Evolutionary conservation across 306 rosid species (phyloP).

Genomic region (Medicago arabica): DNA sequence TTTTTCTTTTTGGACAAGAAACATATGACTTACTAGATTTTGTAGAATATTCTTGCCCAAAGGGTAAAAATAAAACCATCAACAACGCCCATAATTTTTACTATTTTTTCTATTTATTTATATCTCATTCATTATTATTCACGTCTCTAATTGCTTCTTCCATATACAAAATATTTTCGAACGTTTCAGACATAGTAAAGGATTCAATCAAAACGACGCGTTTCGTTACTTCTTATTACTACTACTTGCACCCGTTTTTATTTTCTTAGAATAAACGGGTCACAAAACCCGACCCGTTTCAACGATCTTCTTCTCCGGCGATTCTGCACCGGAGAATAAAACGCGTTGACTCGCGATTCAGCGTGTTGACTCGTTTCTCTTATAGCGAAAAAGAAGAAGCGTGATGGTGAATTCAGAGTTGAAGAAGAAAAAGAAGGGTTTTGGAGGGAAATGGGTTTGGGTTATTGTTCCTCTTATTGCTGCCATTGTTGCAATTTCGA

Average conservation of each 20-base stretch:
- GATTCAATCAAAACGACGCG: too few species aligned
- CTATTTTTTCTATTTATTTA: too few species aligned
- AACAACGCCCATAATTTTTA: slow-evolving; percentile 2
- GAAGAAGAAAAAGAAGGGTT: slow-evolving; percentile 50
- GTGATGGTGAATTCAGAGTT: slow-evolving; percentile 51
- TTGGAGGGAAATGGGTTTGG: slow-evolving; percentile 62
- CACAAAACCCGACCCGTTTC: neutral
- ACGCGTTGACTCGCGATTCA: neutral
- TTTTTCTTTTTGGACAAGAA: too few species aligned
- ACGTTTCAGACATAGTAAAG: too few species aligned
- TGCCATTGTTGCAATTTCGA: slow-evolving; percentile 59
- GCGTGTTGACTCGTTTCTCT: neutral
- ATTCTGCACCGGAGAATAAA: neutral
- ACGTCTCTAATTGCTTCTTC: too few species aligned
- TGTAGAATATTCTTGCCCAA: neutral
- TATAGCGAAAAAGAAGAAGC: too few species aligned
- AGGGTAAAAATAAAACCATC: neutral
- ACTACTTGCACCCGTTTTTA: neutral
- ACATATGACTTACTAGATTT: too few species aligned
- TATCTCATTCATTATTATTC: too few species aligned
- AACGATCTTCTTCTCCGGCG: neutral
- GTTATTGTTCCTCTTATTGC: slow-evolving; percentile 58
- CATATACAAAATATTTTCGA: too few species aligned
- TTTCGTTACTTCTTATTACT: too few species aligned
- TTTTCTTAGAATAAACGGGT: neutral